Evolutionary conservation across 495 filamentous ascomycete species (phyloP), one percentile per base, ranked within the genome.

Genomic region (Tuber borchii): DNA sequence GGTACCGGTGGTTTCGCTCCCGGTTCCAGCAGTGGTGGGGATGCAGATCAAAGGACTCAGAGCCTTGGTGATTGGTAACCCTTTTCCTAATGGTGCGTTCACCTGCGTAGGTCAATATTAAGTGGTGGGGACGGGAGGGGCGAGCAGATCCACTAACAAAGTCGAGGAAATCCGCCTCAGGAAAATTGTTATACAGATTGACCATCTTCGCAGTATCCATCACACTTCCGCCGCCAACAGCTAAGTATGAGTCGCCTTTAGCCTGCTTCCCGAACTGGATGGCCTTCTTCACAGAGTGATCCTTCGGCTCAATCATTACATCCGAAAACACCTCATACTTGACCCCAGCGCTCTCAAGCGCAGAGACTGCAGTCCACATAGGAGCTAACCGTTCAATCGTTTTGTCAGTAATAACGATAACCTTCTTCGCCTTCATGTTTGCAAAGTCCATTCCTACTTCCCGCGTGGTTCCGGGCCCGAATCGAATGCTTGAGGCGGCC

Each of bases 381-480:
- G 93, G 94, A 83, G 92, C 87, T 74, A 99, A 86, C 81, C 91
- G 89, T 79, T 87, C 84, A 14, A 99, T 92, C 48, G 88, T 97
- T 70, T 83, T 83, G 82, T 99, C 95, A 70, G 95, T 98, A 31
- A 99, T 93, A 37, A 99, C 90, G 82, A 92, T 92, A 48, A 99
- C 94, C 44, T 90, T 89, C 85, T 92, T 92, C 2, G 90, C 89
- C 22, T 91, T 90, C 88, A 99, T 89, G 83, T 98, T 99, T 84
- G 89, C 89, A 80, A 99, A 91, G 84, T 99, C 95, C 95, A 99
- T 99, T 76, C 95, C 95, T n/a, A 98, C 94, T 85, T 99, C 95
- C 83, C 92, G 91, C 20, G 95, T 99, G n/a, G 90, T 90, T 6
- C 95, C 95, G 0, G 93, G 92, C 0, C 95, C 95, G 80, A 97